Base-by-base conservation (phyloP, 2,329 filamentous ascomycete genomes). In the Verticillium isaacii region DNA sequence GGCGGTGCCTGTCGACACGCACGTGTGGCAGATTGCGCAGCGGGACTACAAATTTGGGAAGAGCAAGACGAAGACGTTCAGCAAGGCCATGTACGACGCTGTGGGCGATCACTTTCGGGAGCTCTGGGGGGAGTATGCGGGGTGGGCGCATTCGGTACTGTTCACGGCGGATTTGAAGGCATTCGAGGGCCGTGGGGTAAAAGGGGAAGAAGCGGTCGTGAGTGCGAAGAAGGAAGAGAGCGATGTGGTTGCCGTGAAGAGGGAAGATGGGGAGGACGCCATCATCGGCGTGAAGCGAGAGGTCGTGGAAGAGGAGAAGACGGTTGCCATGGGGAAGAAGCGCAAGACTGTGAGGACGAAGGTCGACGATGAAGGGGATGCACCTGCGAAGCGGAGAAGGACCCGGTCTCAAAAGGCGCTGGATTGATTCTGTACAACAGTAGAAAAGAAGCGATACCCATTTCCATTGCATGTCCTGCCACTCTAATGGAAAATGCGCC, bases 1-100 rank as follows among this genome's bases (percentile, higher is more conserved):
- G 75, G 89, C 93, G 2, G 93, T 99, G 1, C 95, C 95, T 0
- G 91, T 99, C 36, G 95, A 99, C 74, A 99, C 96, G 1, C 96
- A 99, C 76, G 92, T 99, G 14, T 98, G 93, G 94, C 93, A 98
- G 78, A 98, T 99, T 71, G 96, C 95, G 0, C 92, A 96, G 73
- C 84, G 95, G 60, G 95, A 99, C 74, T 99, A 99, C 77, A 93
- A 89, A 63, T 96, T 99, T 69, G 91, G 92, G 7, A 91, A 88
- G 69, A 85, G 84, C 17, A 94, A 92, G 71, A 87, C 86, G 9
- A 94, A 93, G 71, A 94, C 92, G 56, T 82, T 99, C 65, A 97
- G 90, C 15, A 96, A 96, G 71, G 85, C 84, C 50, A 93, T 92
- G 65, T 98, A 99, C 70, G 89, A 95, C 72, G 91, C 92, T 0